These are phyloP conservation scores for Phytophthora quininea DNA, from an alignment of 352 stramenopile species.

Conservation along the genomic window DNA sequence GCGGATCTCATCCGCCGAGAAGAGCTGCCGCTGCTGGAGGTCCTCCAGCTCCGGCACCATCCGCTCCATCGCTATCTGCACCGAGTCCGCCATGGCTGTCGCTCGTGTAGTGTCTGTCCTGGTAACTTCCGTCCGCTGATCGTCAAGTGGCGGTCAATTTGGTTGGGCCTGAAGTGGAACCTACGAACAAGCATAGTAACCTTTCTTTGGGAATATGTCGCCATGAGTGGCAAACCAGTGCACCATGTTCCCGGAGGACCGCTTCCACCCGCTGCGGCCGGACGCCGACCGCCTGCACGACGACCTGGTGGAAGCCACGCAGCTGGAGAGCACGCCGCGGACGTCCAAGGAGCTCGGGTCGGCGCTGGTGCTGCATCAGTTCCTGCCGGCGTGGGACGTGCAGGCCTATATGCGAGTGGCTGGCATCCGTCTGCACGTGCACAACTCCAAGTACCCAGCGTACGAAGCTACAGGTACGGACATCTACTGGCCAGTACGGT, in stretches of 20 bases:
- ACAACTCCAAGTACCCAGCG: conserved; percentile 84
- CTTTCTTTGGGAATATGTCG: no score
- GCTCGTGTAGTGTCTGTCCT: no score
- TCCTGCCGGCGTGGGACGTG: conserved; percentile 83
- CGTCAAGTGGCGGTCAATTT: conserved; percentile 17
- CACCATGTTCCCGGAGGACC: conserved; percentile 80
- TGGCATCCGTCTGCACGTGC: conserved; percentile 75
- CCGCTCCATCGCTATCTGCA: conserved; percentile 93
- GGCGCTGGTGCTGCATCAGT: conserved; percentile 80
- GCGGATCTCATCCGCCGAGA: conserved; percentile 86
- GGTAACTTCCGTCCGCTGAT: conserved; percentile 4
- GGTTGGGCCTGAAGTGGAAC: conserved; percentile 28
- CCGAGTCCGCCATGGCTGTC: conserved; percentile 89
- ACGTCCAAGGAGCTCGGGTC: conserved; percentile 77
- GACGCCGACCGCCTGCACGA: conserved; percentile 75
- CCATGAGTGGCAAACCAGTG: conserved; percentile 5
- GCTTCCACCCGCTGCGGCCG: conserved; percentile 79
- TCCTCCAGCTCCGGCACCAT: conserved; percentile 96
- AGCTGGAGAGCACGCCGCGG: conserved; percentile 65
- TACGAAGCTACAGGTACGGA: conserved; percentile 77
- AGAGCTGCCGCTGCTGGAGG: conserved; percentile 87
- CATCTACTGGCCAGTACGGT: no score
- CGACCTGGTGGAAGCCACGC: conserved; percentile 53
- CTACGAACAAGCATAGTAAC: no score
- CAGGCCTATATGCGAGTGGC: conserved; percentile 86